Evolutionary conservation across 1,139 yeast species (phyloP).

Genomic region (Casaregolazyma lundiana): DNA sequence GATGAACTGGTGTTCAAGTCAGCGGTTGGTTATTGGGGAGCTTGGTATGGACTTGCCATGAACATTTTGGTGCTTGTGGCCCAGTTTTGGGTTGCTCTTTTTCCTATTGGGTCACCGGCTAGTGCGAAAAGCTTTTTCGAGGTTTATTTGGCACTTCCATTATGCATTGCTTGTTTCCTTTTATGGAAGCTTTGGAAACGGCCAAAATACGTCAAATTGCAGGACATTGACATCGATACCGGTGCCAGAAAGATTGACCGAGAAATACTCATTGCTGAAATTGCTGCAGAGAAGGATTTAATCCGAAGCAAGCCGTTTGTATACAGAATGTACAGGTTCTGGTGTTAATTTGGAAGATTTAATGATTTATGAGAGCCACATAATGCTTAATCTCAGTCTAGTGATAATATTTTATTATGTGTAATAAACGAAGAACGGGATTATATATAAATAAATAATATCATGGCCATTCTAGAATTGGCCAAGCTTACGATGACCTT

Average conservation of each 20-base stretch:
- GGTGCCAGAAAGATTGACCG: constrained; percentile 55
- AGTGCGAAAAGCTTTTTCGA: constrained; percentile 48
- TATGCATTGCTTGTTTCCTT: constrained; percentile 45
- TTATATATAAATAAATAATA: neutral
- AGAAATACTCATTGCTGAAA: constrained; percentile 48
- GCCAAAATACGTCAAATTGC: constrained; percentile 39
- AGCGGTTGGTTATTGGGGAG: constrained; percentile 66
- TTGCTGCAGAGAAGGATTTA: constrained; percentile 43
- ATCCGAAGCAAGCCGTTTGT: constrained; percentile 34
- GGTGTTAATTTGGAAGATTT: constrained; percentile 39
- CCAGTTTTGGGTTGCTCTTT: constrained; percentile 77
- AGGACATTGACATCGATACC: constrained; percentile 52
- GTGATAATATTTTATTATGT: neutral
- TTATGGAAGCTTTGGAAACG: constrained; percentile 48
- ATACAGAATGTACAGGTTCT: constrained; percentile 40
- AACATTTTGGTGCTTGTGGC: constrained; percentile 65
- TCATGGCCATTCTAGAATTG: neutral
- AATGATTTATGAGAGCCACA: neutral
- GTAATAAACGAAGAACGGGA: neutral
- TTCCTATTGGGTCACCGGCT: constrained; percentile 52
- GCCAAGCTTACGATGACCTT: neutral
- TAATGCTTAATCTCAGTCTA: neutral
- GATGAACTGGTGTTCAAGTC: constrained; percentile 68
- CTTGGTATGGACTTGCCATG: constrained; percentile 56
- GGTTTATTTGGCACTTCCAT: constrained; percentile 51